phyloP scores from a whole-genome alignment of 2,329 filamentous ascomycete genomes.

The Lachnellula willkommii region DNA sequence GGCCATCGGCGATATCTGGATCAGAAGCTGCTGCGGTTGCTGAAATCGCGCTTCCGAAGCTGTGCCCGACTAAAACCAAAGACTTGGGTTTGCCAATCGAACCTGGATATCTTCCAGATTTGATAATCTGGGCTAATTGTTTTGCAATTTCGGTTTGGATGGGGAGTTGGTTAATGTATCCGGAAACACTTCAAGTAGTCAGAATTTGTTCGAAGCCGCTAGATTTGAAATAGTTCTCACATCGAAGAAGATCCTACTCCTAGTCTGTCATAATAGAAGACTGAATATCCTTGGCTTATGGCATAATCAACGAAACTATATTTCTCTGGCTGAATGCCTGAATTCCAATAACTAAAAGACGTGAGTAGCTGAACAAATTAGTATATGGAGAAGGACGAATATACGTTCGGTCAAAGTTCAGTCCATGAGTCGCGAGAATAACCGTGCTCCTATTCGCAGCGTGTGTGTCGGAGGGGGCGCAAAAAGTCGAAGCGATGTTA shows the following conservation, averaged over 20 bases:
- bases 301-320: constrained; percentile 34
- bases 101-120: constrained; percentile 21
- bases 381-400: not conserved
- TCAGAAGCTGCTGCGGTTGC: constrained; percentile 47
- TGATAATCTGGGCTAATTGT: constrained; percentile 6
- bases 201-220: not conserved
- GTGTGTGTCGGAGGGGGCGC: not conserved
- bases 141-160: constrained; percentile 16
- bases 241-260: constrained; percentile 28
- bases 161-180: constrained; percentile 27
- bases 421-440: not conserved
- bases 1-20: constrained; percentile 40
- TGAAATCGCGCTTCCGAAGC: constrained; percentile 54
- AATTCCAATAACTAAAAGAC: constrained; percentile 29
- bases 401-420: not conserved
- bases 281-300: constrained; percentile 30
- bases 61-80: constrained; percentile 57
- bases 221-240: not conserved
- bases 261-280: constrained; percentile 34
- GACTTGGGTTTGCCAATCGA: constrained; percentile 25
- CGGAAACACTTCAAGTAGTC: not conserved
- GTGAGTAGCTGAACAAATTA: not conserved
- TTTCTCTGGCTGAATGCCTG: constrained; percentile 20
- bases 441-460: not conserved
- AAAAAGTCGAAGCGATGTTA: constrained; percentile 1